These are phyloP conservation scores for Strigomonas culicis DNA, from an alignment of 208 protist genomes.

Conservation along the genomic window DNA sequence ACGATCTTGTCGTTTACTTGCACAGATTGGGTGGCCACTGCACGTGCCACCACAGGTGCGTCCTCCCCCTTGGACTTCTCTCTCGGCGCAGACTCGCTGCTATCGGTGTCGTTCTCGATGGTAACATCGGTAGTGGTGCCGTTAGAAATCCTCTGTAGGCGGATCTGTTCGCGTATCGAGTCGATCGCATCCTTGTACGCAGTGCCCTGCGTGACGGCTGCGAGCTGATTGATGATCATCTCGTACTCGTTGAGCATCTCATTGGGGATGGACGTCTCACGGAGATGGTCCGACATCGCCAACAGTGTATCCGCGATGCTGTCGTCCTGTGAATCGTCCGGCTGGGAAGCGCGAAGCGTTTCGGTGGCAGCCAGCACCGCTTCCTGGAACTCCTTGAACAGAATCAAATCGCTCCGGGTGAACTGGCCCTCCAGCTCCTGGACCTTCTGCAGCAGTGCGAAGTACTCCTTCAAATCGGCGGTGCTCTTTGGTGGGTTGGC, in stretches of 20 bases:
- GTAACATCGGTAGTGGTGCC: constrained; percentile 13
- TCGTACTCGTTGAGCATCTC: constrained; percentile 49
- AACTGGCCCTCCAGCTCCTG: constrained; percentile 24
- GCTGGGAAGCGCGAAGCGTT: constrained; percentile 7
- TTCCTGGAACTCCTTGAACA: constrained; percentile 46
- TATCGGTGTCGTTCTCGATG: constrained; percentile 23
- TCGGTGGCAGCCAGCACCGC: constrained; percentile 24
- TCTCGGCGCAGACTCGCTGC: constrained; percentile 22
- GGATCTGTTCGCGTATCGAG: constrained; percentile 50
- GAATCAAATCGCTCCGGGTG: constrained; percentile 26
- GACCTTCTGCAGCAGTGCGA: constrained; percentile 32
- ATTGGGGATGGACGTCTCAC: constrained; percentile 32
- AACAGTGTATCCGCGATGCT: constrained; percentile 31
- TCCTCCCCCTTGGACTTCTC: constrained; percentile 17
- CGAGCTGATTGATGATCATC: constrained; percentile 22
- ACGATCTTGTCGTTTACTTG: too few relatives aligned
- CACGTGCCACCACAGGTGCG: background rate
- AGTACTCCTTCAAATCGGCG: constrained; percentile 34
- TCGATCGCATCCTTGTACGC: constrained; percentile 33
- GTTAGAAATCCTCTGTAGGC: constrained; percentile 28
- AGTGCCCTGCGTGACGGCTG: constrained; percentile 11
- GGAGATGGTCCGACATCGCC: constrained; percentile 48
- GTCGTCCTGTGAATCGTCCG: constrained; percentile 12
- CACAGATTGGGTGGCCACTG: too few relatives aligned
- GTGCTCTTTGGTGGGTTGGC: constrained; percentile 19